Base-by-base conservation (phyloP, 805 yeast species). In the Pichia heedii region DNA sequence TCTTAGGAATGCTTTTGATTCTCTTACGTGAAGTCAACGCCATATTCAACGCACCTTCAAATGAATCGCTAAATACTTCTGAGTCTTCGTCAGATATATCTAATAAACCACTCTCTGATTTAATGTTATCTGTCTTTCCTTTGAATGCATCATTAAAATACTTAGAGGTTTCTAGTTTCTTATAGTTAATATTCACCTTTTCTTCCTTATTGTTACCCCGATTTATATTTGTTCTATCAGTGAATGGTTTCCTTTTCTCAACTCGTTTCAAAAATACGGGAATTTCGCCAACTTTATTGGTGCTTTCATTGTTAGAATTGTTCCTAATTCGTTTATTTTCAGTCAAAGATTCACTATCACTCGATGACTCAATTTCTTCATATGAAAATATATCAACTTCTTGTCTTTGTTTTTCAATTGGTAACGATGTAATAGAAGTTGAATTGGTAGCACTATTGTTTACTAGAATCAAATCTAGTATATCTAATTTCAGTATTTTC, bases 31-130 rank as follows among this genome's bases (percentile, higher is more conserved):
- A 24, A 10, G 27, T 3, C 3, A 24, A 13, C 12, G 12, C 27
- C 27, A 6, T 24, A 5, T 24, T 7, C 12, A 24, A 24, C 5
- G 42, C 40, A 22, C 22, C 22, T 19, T 44, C 40, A 35, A 46
- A 38, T n/a, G 34, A n/a, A 20, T 41, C 48, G 20, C 33, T 38
- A 15, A 16, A 30, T 15, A 33, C 42, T 8, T 44, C 48, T 2
- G 37, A 41, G 10, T 38, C 45, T 1, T 45, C 32, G 16, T 27
- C 35, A 40, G 36, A 40, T 13, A 24, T 24, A 19, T 38, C 13
- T 7, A 43, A 35, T 8, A 33, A 13, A 10, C 29, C 7, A 6
- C 32, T 29, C 13, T 29, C n/a, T 13, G 2, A 10, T 3, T 8
- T 1, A 29, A 13, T 29, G 13, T 29, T 10, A 4, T 3, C n/a